Conservation (phyloP, 495 filamentous ascomycete genomes). For the Pseudomonodictys pantanalensis region DNA sequence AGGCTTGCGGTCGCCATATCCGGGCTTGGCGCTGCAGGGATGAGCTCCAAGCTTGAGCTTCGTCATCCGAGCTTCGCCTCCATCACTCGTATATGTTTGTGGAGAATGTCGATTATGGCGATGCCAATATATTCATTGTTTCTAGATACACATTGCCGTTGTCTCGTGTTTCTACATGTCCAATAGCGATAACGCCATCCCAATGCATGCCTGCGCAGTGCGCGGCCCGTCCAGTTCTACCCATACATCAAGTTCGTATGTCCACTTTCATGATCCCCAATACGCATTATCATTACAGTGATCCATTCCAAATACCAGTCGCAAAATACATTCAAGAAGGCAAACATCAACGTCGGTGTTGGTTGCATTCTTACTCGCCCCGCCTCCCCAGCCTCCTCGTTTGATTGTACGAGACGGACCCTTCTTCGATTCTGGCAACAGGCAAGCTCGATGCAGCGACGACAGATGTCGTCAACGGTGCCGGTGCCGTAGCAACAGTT, state of each 20-base stretch:
- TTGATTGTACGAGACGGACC: neutral
- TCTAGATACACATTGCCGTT: neutral
- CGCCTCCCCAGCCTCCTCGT: too few relatives aligned
- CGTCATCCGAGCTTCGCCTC: neutral
- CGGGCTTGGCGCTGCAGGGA: neutral
- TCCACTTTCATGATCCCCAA: neutral
- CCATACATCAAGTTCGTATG: neutral
- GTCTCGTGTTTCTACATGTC: neutral
- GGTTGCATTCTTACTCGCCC: too few relatives aligned
- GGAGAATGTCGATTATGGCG: neutral
- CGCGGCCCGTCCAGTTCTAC: neutral
- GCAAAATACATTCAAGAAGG: too few relatives aligned
- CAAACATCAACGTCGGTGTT: too few relatives aligned
- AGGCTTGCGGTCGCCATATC: neutral
- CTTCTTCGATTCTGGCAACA: neutral
- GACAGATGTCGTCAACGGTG: too few relatives aligned
- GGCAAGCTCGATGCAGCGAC: neutral
- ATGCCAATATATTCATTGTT: neutral
- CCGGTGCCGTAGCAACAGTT: neutral
- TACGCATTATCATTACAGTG: neutral
- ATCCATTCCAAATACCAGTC: too few relatives aligned
- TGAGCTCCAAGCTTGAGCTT: conserved; percentile 2
- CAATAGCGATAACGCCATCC: neutral
- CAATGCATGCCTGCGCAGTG: neutral
- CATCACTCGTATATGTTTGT: neutral